phyloP scores from a whole-genome alignment of 768 basidiomycete species.

The Rhizopogon vesiculosus region DNA sequence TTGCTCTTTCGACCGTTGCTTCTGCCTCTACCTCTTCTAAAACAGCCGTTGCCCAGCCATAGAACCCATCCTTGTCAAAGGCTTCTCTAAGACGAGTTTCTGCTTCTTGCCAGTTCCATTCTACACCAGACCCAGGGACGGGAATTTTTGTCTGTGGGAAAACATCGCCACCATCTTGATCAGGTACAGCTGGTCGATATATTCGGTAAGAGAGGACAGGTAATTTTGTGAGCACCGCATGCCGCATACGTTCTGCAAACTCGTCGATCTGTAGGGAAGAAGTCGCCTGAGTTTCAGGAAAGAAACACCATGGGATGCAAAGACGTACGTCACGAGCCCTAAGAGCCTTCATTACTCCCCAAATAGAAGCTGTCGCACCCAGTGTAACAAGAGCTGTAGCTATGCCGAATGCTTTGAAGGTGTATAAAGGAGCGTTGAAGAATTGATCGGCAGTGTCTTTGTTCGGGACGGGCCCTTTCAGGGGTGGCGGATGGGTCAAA shows the following conservation, averaged over 20 bases:
- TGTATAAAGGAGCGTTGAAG: slow-evolving; percentile 49
- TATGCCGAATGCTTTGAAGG: slow-evolving; percentile 59
- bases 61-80: slow-evolving; percentile 55
- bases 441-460: slow-evolving; percentile 19
- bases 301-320: slow-evolving; percentile 1
- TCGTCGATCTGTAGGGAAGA: slow-evolving; percentile 42
- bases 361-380: slow-evolving; percentile 40
- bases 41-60: slow-evolving; percentile 50
- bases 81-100: slow-evolving; percentile 50
- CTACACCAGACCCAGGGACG: not conserved
- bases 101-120: slow-evolving; percentile 52
- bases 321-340: slow-evolving; percentile 53
- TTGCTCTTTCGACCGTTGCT: slow-evolving; percentile 41
- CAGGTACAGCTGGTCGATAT: slow-evolving; percentile 36
- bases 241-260: slow-evolving; percentile 56
- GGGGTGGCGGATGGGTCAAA: not conserved
- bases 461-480: not conserved
- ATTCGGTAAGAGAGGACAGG: slow-evolving; percentile 49
- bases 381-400: slow-evolving; percentile 57
- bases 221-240: slow-evolving; percentile 38
- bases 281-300: not conserved
- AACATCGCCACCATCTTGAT: slow-evolving; percentile 15
- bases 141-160: not conserved
- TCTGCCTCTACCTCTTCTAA: slow-evolving; percentile 57
- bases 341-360: slow-evolving; percentile 46